phyloP scores from a whole-genome alignment of 2,329 filamentous ascomycete species.

The Pseudogymnoascus sp. region DNA sequence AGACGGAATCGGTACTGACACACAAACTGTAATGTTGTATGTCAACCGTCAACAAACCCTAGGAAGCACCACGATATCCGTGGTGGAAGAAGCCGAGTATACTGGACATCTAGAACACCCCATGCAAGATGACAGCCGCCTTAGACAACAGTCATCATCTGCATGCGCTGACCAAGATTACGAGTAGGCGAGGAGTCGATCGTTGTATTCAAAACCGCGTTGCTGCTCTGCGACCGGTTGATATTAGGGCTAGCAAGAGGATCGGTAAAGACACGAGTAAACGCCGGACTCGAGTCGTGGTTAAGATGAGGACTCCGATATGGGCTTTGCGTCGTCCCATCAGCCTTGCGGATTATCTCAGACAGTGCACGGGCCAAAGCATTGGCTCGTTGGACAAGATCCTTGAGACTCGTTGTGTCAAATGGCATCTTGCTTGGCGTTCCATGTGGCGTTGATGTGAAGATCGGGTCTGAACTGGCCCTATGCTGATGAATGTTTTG shows the following conservation, averaged over 20 bases:
- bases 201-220: constrained; percentile 44
- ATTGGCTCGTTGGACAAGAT: constrained; percentile 55
- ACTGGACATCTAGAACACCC: neutral
- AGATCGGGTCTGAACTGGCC: constrained; percentile 35
- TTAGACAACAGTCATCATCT: constrained; percentile 57
- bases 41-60: neutral
- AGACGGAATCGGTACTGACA: neutral
- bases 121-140: neutral
- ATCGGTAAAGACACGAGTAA: constrained; percentile 59
- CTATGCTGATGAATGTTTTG: constrained; percentile 54
- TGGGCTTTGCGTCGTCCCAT: constrained; percentile 50
- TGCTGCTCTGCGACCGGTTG: constrained; percentile 47
- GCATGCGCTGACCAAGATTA: constrained; percentile 46
- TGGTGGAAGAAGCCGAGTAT: neutral
- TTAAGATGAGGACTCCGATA: constrained; percentile 38
- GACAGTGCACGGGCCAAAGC: constrained; percentile 52
- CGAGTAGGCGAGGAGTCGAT: constrained; percentile 47
- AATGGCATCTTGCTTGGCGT: constrained; percentile 51
- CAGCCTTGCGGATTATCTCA: constrained; percentile 51
- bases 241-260: constrained; percentile 48
- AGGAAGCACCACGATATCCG: neutral
- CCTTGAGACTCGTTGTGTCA: constrained; percentile 61
- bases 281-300: constrained; percentile 56
- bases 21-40: neutral
- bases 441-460: constrained; percentile 23